Conservation (phyloP, 768 basidiomycete genomes). For the Russula brevipes region DNA sequence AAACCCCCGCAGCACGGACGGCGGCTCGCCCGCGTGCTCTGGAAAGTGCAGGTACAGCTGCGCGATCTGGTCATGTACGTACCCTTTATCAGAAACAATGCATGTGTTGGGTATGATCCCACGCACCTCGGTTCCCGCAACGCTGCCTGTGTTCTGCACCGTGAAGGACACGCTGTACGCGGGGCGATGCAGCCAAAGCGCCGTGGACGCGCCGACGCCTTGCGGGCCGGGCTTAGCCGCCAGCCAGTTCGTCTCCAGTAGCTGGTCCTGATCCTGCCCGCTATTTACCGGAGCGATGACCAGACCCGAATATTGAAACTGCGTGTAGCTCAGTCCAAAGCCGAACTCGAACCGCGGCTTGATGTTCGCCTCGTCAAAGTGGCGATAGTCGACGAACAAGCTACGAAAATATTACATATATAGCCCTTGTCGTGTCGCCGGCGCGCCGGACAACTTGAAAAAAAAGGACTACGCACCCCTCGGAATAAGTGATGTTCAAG, state of each 20-base stretch:
- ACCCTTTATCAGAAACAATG: too few relatives aligned
- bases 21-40: constrained; percentile 58
- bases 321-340: constrained; percentile 83
- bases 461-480: constrained; percentile 24
- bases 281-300: constrained; percentile 39
- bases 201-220: constrained; percentile 53
- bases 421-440: not conserved
- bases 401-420: not conserved
- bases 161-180: constrained; percentile 57
- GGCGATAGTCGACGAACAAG: constrained; percentile 35
- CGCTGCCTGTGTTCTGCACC: constrained; percentile 58
- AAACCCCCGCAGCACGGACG: constrained; percentile 47
- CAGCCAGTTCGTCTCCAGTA: constrained; percentile 50
- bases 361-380: constrained; percentile 54
- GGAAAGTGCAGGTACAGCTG: constrained; percentile 76
- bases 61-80: constrained; percentile 43
- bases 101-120: too few relatives aligned
- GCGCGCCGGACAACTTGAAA: too few relatives aligned
- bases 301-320: constrained; percentile 65
- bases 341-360: constrained; percentile 85
- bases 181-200: constrained; percentile 69
- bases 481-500: constrained; percentile 24
- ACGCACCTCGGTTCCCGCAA: constrained; percentile 57
- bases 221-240: constrained; percentile 51
- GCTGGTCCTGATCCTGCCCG: constrained; percentile 34